Conservation (phyloP, 345 rosid species). For the Lepidium aucheri region DNA sequence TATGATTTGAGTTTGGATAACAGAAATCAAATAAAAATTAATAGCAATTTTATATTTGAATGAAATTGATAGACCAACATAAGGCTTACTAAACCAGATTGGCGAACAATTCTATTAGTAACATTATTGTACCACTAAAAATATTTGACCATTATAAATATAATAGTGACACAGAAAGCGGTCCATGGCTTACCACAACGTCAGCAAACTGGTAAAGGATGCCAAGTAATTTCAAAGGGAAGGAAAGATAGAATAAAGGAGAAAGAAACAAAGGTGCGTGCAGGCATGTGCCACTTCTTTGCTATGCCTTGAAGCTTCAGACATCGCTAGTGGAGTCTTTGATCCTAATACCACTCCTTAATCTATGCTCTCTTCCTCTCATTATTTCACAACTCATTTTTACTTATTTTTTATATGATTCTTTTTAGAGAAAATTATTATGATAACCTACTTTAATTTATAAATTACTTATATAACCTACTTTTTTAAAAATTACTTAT, state of each 20-base stretch:
- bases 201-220: neutral
- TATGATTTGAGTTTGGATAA: too few relatives aligned
- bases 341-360: slow-evolving; percentile 25
- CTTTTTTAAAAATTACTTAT: too few relatives aligned
- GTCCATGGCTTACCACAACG: neutral
- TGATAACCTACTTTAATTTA: too few relatives aligned
- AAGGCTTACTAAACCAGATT: too few relatives aligned
- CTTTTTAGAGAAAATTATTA: too few relatives aligned
- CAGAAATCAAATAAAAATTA: too few relatives aligned
- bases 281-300: slow-evolving; percentile 21
- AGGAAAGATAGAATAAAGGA: neutral
- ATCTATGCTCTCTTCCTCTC: slow-evolving; percentile 12
- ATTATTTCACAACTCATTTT: slow-evolving; percentile 16
- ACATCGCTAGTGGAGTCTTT: slow-evolving; percentile 17
- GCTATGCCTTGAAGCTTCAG: slow-evolving; percentile 28
- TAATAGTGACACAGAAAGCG: neutral
- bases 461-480: too few relatives aligned
- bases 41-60: too few relatives aligned
- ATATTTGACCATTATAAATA: neutral
- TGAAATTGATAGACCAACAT: too few relatives aligned
- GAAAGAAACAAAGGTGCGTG: slow-evolving; percentile 1
- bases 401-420: too few relatives aligned
- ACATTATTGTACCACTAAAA: neutral
- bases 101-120: too few relatives aligned
- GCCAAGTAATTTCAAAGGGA: neutral